A percentile compares a stretch with the other conserved stretches of the same genome.
Evolutionary conservation across 257 asterid species (phyloP).

Genomic region (Paraleonurus japonicus): DNA sequence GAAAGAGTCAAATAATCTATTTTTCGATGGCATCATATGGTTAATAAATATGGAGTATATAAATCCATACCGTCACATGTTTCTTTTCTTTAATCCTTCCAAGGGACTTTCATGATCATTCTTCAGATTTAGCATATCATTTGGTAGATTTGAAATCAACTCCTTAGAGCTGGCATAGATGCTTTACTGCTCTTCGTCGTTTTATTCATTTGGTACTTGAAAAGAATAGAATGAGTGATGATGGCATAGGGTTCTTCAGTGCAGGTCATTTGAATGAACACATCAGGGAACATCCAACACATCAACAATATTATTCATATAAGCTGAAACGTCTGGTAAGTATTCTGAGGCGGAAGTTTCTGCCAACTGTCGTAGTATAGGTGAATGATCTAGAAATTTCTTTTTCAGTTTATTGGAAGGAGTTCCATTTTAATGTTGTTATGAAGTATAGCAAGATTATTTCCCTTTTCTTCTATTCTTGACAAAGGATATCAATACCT

Average conservation of each 20-base stretch:
- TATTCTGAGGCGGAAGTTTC: neutral
- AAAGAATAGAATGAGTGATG: slow-evolving; percentile 27
- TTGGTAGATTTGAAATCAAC: neutral
- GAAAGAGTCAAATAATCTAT: neutral
- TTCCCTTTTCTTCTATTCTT: neutral
- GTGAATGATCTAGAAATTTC: neutral
- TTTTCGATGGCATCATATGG: neutral
- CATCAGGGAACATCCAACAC: slow-evolving; percentile 53
- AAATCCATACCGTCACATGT: neutral
- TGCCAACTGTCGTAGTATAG: neutral
- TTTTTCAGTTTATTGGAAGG: neutral
- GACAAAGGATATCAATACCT: slow-evolving; percentile 8
- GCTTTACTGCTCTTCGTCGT: neutral
- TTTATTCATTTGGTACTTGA: neutral
- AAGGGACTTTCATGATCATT: neutral
- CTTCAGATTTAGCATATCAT: neutral
- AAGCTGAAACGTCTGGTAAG: slow-evolving; percentile 77
- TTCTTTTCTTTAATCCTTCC: neutral
- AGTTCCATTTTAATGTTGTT: neutral
- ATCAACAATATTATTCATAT: slow-evolving; percentile 66
- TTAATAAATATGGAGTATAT: slow-evolving; percentile 12
- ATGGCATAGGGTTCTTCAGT: slow-evolving; percentile 45
- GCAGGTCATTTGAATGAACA: slow-evolving; percentile 82
- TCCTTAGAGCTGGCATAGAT: slow-evolving; percentile 14
- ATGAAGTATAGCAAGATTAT: neutral